phyloP scores from a whole-genome alignment of 2,329 filamentous ascomycete species.

The Colletotrichum musicola region DNA sequence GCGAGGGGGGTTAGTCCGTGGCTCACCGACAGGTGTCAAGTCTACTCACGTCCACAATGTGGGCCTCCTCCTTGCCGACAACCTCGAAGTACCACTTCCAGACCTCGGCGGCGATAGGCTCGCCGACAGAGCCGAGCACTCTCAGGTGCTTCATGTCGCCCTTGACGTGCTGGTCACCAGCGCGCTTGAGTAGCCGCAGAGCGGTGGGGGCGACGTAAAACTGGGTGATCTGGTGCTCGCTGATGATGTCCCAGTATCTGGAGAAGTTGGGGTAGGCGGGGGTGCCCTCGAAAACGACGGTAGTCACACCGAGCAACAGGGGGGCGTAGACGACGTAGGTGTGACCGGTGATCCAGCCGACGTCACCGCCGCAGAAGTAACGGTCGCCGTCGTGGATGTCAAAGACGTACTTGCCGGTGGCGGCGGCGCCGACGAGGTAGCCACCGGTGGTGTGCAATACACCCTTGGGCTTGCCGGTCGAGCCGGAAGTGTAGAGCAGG shows the following conservation, averaged over 20 bases:
- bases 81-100: constrained; percentile 99
- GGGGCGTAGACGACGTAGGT: constrained; percentile 98
- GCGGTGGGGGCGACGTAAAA: constrained; percentile 99
- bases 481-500: constrained; percentile 97
- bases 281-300: constrained; percentile 97
- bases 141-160: constrained; percentile 89
- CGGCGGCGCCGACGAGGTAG: constrained; percentile 92
- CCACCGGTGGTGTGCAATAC: constrained; percentile 98
- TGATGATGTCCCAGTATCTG: constrained; percentile 98
- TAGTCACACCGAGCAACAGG: constrained; percentile 90
- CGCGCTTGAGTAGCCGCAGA: constrained; percentile 91
- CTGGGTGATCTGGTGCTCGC: constrained; percentile 93
- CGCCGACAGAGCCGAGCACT: constrained; percentile 93
- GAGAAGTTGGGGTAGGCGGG: constrained; percentile 98
- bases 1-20: constrained; percentile 31
- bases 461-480: constrained; percentile 98
- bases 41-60: constrained; percentile 88
- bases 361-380: constrained; percentile 98
- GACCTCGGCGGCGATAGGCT: constrained; percentile 96
- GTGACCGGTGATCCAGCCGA: constrained; percentile 99
- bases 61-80: constrained; percentile 92
- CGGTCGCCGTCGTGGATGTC: constrained; percentile 94
- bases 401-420: constrained; percentile 98
- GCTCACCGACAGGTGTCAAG: too few species aligned
- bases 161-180: constrained; percentile 92